Evolutionary conservation across 176 grass and related monocot species (phyloP).

Genomic region (Elaeis guineensis): DNA sequence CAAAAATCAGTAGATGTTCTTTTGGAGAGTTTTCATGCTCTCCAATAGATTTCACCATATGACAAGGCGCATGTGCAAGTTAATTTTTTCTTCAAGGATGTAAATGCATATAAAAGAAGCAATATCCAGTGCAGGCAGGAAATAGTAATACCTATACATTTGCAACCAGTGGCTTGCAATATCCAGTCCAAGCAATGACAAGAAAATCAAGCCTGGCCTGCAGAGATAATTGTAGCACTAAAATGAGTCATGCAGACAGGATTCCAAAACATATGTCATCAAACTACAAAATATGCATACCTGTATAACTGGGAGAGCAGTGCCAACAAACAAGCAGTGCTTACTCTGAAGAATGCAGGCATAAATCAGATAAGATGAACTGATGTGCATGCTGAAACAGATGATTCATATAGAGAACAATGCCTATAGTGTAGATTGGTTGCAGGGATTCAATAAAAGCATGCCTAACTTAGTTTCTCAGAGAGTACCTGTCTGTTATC

Average conservation of each 20-base stretch:
- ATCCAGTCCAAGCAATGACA: slow-evolving; percentile 81
- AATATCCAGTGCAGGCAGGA: too few relatives aligned
- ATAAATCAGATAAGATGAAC: slow-evolving; percentile 12
- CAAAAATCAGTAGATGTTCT: too few relatives aligned
- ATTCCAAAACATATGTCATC: too few relatives aligned
- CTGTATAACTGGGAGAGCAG: slow-evolving; percentile 91
- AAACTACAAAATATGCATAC: slow-evolving; percentile 23
- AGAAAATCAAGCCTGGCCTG: slow-evolving; percentile 85
- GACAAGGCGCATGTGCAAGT: too few relatives aligned
- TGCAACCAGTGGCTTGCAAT: slow-evolving; percentile 96
- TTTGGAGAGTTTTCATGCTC: too few relatives aligned
- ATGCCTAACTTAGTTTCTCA: background rate
- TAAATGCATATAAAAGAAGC: too few relatives aligned
- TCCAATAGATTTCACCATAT: too few relatives aligned
- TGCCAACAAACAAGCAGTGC: slow-evolving; percentile 84
- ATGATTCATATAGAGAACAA: background rate
- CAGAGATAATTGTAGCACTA: slow-evolving; percentile 14
- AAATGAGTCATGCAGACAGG: background rate
- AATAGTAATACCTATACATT: slow-evolving; percentile 65
- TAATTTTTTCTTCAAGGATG: too few relatives aligned
- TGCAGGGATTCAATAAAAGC: background rate
- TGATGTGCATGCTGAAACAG: background rate
- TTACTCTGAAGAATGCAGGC: slow-evolving; percentile 60
- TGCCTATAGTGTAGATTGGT: background rate
- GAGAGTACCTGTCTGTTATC: background rate